Conservation (phyloP, 2,329 filamentous ascomycete genomes). For the Fusarium neocosmosporiellum region DNA sequence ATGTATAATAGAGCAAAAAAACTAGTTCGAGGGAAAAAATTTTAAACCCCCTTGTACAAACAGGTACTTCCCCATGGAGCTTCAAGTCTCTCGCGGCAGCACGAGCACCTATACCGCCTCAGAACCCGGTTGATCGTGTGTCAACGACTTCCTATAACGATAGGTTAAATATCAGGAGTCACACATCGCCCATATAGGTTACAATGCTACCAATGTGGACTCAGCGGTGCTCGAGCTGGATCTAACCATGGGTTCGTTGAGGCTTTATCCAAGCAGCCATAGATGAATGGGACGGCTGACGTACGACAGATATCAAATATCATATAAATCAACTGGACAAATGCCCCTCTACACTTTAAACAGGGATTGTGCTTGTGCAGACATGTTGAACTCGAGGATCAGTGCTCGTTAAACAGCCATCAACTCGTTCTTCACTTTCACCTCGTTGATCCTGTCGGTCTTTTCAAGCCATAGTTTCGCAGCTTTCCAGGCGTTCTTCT, state of each 20-base stretch:
- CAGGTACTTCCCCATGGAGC: background rate
- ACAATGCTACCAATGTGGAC: background rate
- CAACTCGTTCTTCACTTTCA: background rate
- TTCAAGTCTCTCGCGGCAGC: background rate
- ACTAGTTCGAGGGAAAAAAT: background rate
- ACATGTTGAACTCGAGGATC: background rate
- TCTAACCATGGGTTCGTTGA: background rate
- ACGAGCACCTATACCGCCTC: background rate
- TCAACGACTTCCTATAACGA: too few relatives aligned
- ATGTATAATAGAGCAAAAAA: background rate
- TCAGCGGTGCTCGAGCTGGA: background rate
- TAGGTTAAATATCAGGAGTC: background rate
- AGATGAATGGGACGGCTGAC: background rate
- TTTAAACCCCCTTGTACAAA: background rate
- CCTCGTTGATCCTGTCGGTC: background rate
- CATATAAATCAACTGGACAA: background rate
- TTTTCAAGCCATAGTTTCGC: background rate
- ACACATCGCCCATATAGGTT: background rate
- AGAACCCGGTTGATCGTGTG: background rate
- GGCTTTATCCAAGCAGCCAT: background rate
- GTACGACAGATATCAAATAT: background rate
- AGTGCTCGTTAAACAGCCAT: background rate
- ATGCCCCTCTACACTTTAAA: background rate
- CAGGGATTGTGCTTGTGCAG: background rate
- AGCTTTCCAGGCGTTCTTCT: background rate